A percentile compares a stretch with the other conserved stretches of the same genome.
Conservation (phyloP, 2,329 filamentous ascomycete species). For the Aspergillus novoparasiticus region DNA sequence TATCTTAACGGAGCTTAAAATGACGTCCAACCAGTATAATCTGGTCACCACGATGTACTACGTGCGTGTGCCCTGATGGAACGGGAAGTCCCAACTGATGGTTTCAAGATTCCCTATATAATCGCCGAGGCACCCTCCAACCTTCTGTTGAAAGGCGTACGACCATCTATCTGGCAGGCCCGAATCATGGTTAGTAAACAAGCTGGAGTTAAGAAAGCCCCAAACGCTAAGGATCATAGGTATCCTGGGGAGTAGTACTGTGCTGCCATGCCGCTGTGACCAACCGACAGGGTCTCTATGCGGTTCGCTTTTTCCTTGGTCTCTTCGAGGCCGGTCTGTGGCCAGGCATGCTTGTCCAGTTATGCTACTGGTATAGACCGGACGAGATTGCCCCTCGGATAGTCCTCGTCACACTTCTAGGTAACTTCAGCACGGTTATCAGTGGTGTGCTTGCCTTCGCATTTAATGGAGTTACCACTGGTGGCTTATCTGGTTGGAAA, state of each 20-base stretch:
- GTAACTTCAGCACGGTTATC: slow-evolving; percentile 8
- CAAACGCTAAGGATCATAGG: background rate
- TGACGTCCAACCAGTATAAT: slow-evolving; percentile 10
- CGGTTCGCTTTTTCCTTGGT: slow-evolving; percentile 11
- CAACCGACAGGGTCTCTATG: slow-evolving; percentile 10
- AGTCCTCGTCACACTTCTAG: background rate
- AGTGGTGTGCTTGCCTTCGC: slow-evolving; percentile 12
- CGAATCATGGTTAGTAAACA: slow-evolving; percentile 6
- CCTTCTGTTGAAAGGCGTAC: slow-evolving; percentile 5
- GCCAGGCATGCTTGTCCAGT: slow-evolving; percentile 7
- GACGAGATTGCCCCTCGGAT: slow-evolving; percentile 8
- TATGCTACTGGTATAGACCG: slow-evolving; percentile 13
- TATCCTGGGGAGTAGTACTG: slow-evolving; percentile 7
- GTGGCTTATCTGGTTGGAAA: slow-evolving; percentile 10
- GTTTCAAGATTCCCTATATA: slow-evolving; percentile 4
- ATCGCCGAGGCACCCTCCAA: slow-evolving; percentile 8
- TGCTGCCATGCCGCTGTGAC: slow-evolving; percentile 9
- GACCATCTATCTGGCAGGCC: slow-evolving; percentile 10
- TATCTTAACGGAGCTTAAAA: slow-evolving; percentile 5
- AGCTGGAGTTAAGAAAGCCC: accelerated
- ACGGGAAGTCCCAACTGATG: background rate
- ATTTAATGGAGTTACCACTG: slow-evolving; percentile 1
- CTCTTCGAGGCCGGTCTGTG: slow-evolving; percentile 12
- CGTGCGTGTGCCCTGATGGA: background rate
- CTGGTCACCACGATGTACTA: slow-evolving; percentile 10